phyloP scores from a whole-genome alignment of 2,329 filamentous ascomycete genomes.

The Cladosporium velox region DNA sequence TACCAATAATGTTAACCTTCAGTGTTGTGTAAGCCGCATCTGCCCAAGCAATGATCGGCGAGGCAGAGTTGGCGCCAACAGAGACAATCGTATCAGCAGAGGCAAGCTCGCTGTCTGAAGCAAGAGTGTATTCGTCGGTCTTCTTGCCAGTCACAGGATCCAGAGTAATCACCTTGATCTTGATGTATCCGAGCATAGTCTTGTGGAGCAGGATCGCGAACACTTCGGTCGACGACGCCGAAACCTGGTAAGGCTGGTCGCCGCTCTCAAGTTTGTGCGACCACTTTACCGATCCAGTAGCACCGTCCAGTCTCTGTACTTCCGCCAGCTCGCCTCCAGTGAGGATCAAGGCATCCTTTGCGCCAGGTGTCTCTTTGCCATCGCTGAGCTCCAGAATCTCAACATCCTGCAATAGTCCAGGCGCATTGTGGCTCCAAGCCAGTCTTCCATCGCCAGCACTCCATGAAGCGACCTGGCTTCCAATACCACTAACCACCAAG shows the following conservation, averaged over 20 bases:
- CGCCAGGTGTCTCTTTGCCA: conserved; percentile 38
- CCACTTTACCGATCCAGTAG: conserved; percentile 75
- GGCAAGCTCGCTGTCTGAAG: conserved; percentile 72
- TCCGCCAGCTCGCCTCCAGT: conserved; percentile 59
- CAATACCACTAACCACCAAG: conserved; percentile 73
- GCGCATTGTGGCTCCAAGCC: conserved; percentile 69
- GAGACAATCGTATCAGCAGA: conserved; percentile 67
- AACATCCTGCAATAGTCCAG: conserved; percentile 63
- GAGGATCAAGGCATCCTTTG: conserved; percentile 72
- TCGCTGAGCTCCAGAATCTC: conserved; percentile 75
- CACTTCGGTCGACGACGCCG: conserved; percentile 66
- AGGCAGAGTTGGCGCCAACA: conserved; percentile 73
- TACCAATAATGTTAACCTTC: conserved; percentile 68
- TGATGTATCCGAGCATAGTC: conserved; percentile 67
- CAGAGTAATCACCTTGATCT: conserved; percentile 72
- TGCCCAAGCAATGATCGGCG: conserved; percentile 75
- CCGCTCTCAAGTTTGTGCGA: conserved; percentile 66
- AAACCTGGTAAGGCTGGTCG: conserved; percentile 74
- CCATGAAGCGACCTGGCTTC: conserved; percentile 74
- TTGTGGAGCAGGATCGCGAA: conserved; percentile 76
- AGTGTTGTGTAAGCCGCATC: conserved; percentile 64
- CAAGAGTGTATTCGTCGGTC: conserved; percentile 69
- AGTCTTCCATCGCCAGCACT: conserved; percentile 78
- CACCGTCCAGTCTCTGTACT: conserved; percentile 71
- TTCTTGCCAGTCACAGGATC: conserved; percentile 73